phyloP scores from a whole-genome alignment of 75 land plant species.

The Cunninghamia lanceolata region DNA sequence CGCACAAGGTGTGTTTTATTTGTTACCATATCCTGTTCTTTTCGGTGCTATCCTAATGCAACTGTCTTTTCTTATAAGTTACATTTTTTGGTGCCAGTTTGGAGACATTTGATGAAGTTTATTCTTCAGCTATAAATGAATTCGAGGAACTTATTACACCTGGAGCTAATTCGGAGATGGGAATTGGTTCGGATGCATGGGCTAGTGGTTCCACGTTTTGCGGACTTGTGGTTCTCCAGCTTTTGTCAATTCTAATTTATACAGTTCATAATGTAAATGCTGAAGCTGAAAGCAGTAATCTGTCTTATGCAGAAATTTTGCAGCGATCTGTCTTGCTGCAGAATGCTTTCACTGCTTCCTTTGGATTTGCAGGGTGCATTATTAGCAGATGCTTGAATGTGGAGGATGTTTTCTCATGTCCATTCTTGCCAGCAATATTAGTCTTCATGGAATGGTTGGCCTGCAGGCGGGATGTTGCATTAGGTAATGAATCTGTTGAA shows the following conservation, averaged over 20 bases:
- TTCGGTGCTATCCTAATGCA: not conserved
- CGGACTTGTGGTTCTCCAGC: constrained; percentile 49
- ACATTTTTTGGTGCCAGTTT: constrained; percentile 36
- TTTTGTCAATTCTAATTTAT: constrained; percentile 78
- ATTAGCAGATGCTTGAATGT: constrained; percentile 44
- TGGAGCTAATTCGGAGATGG: constrained; percentile 42
- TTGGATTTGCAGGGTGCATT: constrained; percentile 58
- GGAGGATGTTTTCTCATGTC: constrained; percentile 61
- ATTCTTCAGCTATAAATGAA: constrained; percentile 41
- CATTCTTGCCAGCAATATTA: constrained; percentile 61
- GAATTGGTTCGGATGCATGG: constrained; percentile 38
- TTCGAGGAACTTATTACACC: constrained; percentile 54
- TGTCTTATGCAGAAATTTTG: constrained; percentile 71
- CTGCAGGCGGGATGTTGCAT: constrained; percentile 59
- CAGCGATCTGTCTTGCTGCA: constrained; percentile 59
- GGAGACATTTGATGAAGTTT: constrained; percentile 87
- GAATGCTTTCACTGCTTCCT: constrained; percentile 76
- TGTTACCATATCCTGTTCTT: not conserved
- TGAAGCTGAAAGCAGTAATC: constrained; percentile 43
- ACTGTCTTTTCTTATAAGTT: not conserved
- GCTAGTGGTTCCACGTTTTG: constrained; percentile 21
- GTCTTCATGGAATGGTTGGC: constrained; percentile 89
- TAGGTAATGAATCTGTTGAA: constrained; percentile 46
- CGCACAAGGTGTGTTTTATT: constrained; percentile 63
- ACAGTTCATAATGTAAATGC: constrained; percentile 73